These are phyloP conservation scores for Coniochaeta sp. DNA, from an alignment of 2,329 filamentous ascomycete genomes.

Conservation along the genomic window DNA sequence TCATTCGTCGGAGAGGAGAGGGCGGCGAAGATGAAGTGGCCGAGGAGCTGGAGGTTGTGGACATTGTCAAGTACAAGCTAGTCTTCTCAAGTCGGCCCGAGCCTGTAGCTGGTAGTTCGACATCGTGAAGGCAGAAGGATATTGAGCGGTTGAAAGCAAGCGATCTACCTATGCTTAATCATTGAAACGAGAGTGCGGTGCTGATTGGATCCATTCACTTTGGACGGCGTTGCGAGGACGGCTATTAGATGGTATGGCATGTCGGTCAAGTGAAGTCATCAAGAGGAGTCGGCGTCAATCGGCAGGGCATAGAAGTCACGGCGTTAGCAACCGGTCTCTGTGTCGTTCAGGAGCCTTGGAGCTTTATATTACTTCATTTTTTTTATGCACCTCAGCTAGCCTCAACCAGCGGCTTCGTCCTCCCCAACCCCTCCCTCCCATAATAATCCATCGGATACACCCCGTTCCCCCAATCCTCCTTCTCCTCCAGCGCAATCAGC, in stretches of 20 bases:
- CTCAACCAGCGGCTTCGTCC: conserved; percentile 49
- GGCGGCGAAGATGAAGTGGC: conserved; percentile 37
- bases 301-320: background rate
- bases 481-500: conserved; percentile 75
- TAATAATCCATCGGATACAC: conserved; percentile 99
- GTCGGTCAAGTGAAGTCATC: background rate
- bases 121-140: conserved; percentile 10
- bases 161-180: background rate
- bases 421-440: conserved; percentile 79
- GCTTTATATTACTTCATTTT: background rate
- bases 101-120: conserved; percentile 51
- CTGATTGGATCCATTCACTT: background rate
- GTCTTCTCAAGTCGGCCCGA: conserved; percentile 80
- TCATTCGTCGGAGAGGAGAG: conserved; percentile 55
- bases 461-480: conserved; percentile 66
- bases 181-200: background rate
- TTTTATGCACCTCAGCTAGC: background rate
- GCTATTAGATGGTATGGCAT: background rate
- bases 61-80: conserved; percentile 82
- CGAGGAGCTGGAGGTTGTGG: conserved; percentile 70
- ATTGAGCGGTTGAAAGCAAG: background rate
- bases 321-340: background rate
- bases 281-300: background rate
- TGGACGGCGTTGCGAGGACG: background rate
- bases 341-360: background rate